These are phyloP conservation scores for Clavispora vitiphila DNA, from an alignment of 805 yeast species.

Conservation along the genomic window DNA sequence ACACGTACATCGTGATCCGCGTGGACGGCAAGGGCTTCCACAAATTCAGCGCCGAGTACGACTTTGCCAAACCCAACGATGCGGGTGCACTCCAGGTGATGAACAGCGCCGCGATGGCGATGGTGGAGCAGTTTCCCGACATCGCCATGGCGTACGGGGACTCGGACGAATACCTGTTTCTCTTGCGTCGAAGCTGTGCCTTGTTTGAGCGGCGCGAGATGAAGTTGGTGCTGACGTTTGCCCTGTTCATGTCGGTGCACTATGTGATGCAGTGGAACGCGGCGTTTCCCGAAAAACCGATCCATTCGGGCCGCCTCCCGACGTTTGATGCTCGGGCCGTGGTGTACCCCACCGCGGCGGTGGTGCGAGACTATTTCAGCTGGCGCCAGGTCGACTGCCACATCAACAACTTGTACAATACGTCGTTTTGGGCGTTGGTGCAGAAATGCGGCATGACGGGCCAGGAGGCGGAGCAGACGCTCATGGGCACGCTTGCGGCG, in stretches of 20 bases:
- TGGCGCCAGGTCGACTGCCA: slow-evolving; percentile 98
- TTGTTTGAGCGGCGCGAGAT: slow-evolving; percentile 79
- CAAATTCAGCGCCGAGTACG: slow-evolving; percentile 66
- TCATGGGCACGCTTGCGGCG: slow-evolving; percentile 72
- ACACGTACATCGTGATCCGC: slow-evolving; percentile 76
- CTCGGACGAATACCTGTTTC: slow-evolving; percentile 89
- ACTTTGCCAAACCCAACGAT: slow-evolving; percentile 88
- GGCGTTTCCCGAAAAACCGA: slow-evolving; percentile 47
- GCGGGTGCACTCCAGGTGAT: slow-evolving; percentile 66
- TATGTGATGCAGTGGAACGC: slow-evolving; percentile 66
- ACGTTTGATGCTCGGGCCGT: slow-evolving; percentile 91
- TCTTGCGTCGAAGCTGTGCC: slow-evolving; percentile 56
- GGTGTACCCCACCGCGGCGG: slow-evolving; percentile 60
- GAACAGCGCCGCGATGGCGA: slow-evolving; percentile 71
- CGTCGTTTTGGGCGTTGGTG: slow-evolving; percentile 87
- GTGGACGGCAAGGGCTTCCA: slow-evolving; percentile 96
- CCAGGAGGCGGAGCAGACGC: slow-evolving; percentile 71
- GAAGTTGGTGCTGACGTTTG: slow-evolving; percentile 77
- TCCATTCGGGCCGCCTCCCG: slow-evolving; percentile 58
- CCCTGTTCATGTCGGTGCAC: slow-evolving; percentile 73
- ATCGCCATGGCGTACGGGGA: slow-evolving; percentile 85
- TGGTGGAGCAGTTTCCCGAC: slow-evolving; percentile 66
- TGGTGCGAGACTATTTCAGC: slow-evolving; percentile 73
- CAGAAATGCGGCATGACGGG: slow-evolving; percentile 62
- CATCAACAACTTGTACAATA: slow-evolving; percentile 89